Evolutionary conservation across 1,139 yeast species (phyloP).

Genomic region (Sugiyamaella paludigena): DNA sequence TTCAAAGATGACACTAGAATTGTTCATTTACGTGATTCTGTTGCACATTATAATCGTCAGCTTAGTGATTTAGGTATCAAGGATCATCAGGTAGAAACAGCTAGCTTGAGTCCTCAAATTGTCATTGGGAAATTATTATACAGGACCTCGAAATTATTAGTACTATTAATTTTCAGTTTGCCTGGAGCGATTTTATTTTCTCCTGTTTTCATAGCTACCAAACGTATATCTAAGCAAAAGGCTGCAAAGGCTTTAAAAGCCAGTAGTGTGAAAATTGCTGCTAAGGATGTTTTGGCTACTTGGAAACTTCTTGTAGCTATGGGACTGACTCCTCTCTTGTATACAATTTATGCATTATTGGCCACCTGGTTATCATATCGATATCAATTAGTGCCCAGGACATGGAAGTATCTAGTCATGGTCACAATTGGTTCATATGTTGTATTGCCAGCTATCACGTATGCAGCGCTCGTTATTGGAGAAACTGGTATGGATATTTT

Average conservation of each 20-base stretch:
- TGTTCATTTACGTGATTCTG: slow-evolving; percentile 55
- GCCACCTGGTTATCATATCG: slow-evolving; percentile 47
- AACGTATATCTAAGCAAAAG: slow-evolving; percentile 65
- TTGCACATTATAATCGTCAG: slow-evolving; percentile 64
- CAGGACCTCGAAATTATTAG: slow-evolving; percentile 53
- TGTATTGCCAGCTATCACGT: slow-evolving; percentile 69
- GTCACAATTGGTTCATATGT: slow-evolving; percentile 52
- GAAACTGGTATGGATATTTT: slow-evolving; percentile 89
- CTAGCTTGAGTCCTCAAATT: slow-evolving; percentile 49
- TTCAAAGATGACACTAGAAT: slow-evolving; percentile 72
- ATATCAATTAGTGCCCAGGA: slow-evolving; percentile 25
- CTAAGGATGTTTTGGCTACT: slow-evolving; percentile 90
- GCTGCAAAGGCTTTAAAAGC: slow-evolving; percentile 80
- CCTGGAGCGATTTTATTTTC: slow-evolving; percentile 85
- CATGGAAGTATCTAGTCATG: slow-evolving; percentile 25
- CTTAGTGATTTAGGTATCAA: slow-evolving; percentile 71
- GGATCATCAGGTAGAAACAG: slow-evolving; percentile 83
- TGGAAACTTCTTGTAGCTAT: slow-evolving; percentile 91
- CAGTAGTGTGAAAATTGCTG: slow-evolving; percentile 85
- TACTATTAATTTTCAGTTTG: slow-evolving; percentile 61
- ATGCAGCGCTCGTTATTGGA: slow-evolving; percentile 84
- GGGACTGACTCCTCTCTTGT: slow-evolving; percentile 84
- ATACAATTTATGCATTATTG: slow-evolving; percentile 71
- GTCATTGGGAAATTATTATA: slow-evolving; percentile 50
- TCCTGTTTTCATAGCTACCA: slow-evolving; percentile 82